Evolutionary conservation across 305 asterid genomes (phyloP).

Genomic region (Fraxinus albicans): DNA sequence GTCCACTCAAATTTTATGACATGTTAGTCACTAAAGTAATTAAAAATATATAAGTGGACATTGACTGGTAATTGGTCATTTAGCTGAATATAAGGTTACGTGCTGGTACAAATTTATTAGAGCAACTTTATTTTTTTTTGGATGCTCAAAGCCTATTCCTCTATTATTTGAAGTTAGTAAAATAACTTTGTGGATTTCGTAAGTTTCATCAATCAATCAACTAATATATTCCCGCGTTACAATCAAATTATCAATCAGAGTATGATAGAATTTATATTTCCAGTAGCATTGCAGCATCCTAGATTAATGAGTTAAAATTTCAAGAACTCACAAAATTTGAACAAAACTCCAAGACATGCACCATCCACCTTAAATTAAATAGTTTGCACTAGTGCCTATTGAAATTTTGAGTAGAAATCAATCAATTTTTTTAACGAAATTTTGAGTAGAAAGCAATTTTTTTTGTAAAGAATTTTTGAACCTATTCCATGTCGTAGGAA

Average conservation of each 20-base stretch:
- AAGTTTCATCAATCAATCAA: neutral
- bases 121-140: neutral
- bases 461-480: slow-evolving; percentile 37
- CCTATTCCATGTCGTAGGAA: slow-evolving; percentile 60
- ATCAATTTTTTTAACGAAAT: slow-evolving; percentile 39
- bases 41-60: neutral
- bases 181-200: neutral
- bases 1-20: neutral
- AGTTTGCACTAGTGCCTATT: slow-evolving; percentile 47
- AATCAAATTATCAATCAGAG: neutral
- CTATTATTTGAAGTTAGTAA: neutral
- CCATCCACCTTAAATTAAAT: slow-evolving; percentile 14
- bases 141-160: neutral
- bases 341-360: neutral
- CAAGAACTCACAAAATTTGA: neutral
- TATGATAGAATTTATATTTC: neutral
- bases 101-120: neutral
- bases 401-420: slow-evolving; percentile 37
- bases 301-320: neutral
- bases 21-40: neutral
- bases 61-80: neutral
- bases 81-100: neutral
- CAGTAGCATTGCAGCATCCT: neutral
- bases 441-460: slow-evolving; percentile 34
- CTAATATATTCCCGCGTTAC: neutral